A percentile compares a stretch with the other conserved stretches of the same genome.
Conservation (phyloP, 768 basidiomycete species). For the Naematelia encephala region DNA sequence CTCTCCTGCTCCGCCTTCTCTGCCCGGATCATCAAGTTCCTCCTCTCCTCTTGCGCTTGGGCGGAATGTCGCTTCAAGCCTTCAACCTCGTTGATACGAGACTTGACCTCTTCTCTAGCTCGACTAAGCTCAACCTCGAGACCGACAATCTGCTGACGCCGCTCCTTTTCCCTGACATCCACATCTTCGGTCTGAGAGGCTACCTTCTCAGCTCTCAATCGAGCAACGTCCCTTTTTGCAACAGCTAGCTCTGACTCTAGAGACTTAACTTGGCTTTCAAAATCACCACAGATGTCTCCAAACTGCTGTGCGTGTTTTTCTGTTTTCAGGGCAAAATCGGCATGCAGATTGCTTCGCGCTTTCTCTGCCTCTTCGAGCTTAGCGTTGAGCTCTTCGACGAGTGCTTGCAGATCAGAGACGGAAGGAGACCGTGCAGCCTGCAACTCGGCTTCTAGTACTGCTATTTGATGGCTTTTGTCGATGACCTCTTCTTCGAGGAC, state of each 20-base stretch:
- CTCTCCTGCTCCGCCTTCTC: conserved; percentile 6
- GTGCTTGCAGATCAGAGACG: neutral
- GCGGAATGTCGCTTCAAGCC: neutral
- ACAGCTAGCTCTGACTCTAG: conserved; percentile 26
- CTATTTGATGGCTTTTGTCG: conserved; percentile 30
- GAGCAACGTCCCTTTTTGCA: conserved; percentile 19
- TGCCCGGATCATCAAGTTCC: neutral
- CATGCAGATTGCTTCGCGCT: conserved; percentile 16
- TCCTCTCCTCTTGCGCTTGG: conserved; percentile 1
- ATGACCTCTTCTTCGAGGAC: conserved; percentile 30
- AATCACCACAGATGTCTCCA: conserved; percentile 39
- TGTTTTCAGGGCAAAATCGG: conserved; percentile 37
- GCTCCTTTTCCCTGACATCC: conserved; percentile 20
- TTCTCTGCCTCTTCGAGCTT: conserved; percentile 32
- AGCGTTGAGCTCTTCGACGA: conserved; percentile 14
- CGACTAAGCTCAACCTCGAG: conserved; percentile 22
- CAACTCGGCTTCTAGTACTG: neutral
- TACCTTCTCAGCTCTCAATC: conserved; percentile 28
- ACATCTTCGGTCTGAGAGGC: conserved; percentile 21
- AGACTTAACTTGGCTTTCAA: conserved; percentile 37
- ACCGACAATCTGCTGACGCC: conserved; percentile 20
- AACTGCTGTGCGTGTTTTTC: conserved; percentile 40
- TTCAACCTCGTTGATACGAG: conserved; percentile 12
- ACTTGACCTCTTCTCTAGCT: neutral
- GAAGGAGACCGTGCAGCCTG: neutral